These are phyloP conservation scores for Emergomyces africanus DNA, from an alignment of 2,329 filamentous ascomycete species.

Conservation along the genomic window DNA sequence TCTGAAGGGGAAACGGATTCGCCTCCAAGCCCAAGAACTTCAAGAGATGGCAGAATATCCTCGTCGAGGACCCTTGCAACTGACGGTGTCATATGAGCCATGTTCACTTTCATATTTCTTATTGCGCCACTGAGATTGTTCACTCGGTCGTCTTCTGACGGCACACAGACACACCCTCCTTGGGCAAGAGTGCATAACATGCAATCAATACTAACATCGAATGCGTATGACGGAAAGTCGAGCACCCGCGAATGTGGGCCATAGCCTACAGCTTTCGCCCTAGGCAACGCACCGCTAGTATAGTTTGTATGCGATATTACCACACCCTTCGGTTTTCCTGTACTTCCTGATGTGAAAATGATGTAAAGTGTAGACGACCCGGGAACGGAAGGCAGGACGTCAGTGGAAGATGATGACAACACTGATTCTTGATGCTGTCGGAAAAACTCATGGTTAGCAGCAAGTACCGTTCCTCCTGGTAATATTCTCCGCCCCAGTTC, in stretches of 20 bases:
- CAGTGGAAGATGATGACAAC: not conserved
- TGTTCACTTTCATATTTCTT: constrained; percentile 38
- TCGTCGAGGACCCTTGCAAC: constrained; percentile 39
- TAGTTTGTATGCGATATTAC: constrained; percentile 49
- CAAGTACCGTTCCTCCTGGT: constrained; percentile 3
- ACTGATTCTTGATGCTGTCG: not conserved
- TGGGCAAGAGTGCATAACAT: constrained; percentile 42
- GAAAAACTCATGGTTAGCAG: constrained; percentile 3
- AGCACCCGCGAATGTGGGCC: constrained; percentile 43
- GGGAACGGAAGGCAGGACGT: constrained; percentile 4
- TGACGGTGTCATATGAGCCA: constrained; percentile 47
- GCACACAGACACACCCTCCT: constrained; percentile 49
- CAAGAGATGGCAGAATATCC: constrained; percentile 30
- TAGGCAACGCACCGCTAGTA: constrained; percentile 42
- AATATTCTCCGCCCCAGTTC: constrained; percentile 5
- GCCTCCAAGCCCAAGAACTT: constrained; percentile 31
- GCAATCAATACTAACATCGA: constrained; percentile 42
- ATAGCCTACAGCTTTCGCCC: constrained; percentile 40
- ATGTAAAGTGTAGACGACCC: constrained; percentile 36
- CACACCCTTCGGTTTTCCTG: constrained; percentile 44
- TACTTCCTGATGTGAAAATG: constrained; percentile 47
- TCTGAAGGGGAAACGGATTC: constrained; percentile 32
- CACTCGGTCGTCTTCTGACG: constrained; percentile 36
- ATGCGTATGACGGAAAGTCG: constrained; percentile 44
- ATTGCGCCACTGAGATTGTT: constrained; percentile 40